Conservation (phyloP, 2,329 filamentous ascomycete genomes). For the Aspergillus unguis region DNA sequence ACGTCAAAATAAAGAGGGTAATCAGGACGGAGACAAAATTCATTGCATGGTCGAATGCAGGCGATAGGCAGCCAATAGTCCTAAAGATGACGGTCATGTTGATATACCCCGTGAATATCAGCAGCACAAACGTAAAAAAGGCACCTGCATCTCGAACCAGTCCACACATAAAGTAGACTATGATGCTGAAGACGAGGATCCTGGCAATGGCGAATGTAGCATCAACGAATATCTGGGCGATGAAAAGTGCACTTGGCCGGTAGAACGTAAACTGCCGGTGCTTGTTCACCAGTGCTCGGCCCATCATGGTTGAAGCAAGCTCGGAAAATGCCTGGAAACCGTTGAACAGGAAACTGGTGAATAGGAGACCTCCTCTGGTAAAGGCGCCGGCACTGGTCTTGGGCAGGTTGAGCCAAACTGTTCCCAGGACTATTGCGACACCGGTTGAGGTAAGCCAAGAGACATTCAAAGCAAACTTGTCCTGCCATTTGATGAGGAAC, state of each 20-base stretch:
- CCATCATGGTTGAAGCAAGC: constrained; percentile 70
- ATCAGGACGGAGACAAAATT: constrained; percentile 77
- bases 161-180: constrained; percentile 76
- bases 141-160: constrained; percentile 66
- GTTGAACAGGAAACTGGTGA: constrained; percentile 77
- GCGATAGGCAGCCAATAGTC: constrained; percentile 69
- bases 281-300: constrained; percentile 75
- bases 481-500: constrained; percentile 81
- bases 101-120: constrained; percentile 66
- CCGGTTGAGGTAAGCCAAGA: constrained; percentile 69
- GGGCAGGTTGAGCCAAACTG: constrained; percentile 70
- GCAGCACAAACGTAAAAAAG: constrained; percentile 73
- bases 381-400: constrained; percentile 67
- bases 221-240: constrained; percentile 78
- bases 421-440: constrained; percentile 75
- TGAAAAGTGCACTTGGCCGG: constrained; percentile 75
- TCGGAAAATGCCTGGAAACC: constrained; percentile 84
- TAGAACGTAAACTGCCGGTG: constrained; percentile 82
- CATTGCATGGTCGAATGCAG: constrained; percentile 81
- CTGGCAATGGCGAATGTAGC: constrained; percentile 67
- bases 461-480: constrained; percentile 71
- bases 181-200: constrained; percentile 69
- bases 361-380: constrained; percentile 75
- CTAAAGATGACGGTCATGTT: constrained; percentile 76
- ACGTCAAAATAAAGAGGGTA: constrained; percentile 75